Conservation (phyloP, 352 stramenopile genomes). For the Globisporangium canariense region DNA sequence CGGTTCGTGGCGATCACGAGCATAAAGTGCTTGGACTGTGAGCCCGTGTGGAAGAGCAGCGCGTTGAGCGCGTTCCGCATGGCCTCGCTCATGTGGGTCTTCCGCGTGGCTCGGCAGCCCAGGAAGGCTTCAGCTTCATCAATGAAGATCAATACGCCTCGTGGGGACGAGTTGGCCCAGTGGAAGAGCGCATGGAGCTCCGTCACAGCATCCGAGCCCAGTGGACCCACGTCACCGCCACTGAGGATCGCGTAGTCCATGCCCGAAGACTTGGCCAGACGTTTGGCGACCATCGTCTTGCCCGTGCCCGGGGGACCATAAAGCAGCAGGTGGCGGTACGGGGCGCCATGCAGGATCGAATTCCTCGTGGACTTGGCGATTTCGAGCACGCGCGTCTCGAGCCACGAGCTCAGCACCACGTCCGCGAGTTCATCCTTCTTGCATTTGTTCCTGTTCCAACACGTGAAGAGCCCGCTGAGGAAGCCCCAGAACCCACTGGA, state of each 20-base stretch:
- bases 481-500: slow-evolving; percentile 45
- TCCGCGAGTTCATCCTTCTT: slow-evolving; percentile 48
- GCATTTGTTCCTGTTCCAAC: slow-evolving; percentile 23
- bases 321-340: slow-evolving; percentile 81
- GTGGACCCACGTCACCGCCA: slow-evolving; percentile 78
- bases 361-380: slow-evolving; percentile 64
- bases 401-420: slow-evolving; percentile 45
- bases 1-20: slow-evolving; percentile 85
- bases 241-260: slow-evolving; percentile 87
- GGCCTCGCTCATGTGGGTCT: slow-evolving; percentile 82
- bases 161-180: slow-evolving; percentile 73
- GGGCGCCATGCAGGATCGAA: slow-evolving; percentile 53
- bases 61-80: slow-evolving; percentile 84
- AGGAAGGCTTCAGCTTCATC: slow-evolving; percentile 48
- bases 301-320: slow-evolving; percentile 82
- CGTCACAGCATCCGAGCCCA: slow-evolving; percentile 70
- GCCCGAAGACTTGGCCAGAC: slow-evolving; percentile 50
- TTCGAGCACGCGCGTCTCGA: slow-evolving; percentile 63
- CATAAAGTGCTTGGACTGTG: slow-evolving; percentile 72
- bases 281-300: slow-evolving; percentile 88
- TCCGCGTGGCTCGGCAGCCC: slow-evolving; percentile 63
- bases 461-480: slow-evolving; percentile 22
- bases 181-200: slow-evolving; percentile 81
- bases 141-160: slow-evolving; percentile 84
- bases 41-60: slow-evolving; percentile 77